phyloP scores from a whole-genome alignment of 2,329 filamentous ascomycete species.

The Neopestalotiopsis sp. region DNA sequence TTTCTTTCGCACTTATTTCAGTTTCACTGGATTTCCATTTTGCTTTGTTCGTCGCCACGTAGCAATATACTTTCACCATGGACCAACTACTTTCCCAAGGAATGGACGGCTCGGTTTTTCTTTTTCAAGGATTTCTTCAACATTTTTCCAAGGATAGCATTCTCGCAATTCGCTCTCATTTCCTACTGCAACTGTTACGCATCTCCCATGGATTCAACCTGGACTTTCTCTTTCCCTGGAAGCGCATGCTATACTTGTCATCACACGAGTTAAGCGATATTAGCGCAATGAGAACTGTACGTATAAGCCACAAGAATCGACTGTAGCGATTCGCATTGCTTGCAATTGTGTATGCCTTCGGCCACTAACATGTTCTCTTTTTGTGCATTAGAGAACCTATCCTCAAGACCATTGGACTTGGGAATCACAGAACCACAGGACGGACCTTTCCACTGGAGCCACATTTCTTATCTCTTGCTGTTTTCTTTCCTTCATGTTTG shows the following conservation, averaged over 20 bases:
- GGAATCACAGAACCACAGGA: background rate
- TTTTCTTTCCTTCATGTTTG: background rate
- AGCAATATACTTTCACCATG: background rate
- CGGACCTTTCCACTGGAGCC: background rate
- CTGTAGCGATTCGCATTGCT: background rate
- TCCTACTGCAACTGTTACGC: background rate
- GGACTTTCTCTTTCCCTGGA: background rate
- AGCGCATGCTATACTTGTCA: slow-evolving; percentile 7
- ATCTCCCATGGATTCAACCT: background rate
- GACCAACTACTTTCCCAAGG: background rate
- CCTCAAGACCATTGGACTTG: background rate
- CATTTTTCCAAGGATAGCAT: background rate
- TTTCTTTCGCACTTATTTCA: background rate
- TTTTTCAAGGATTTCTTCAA: background rate
- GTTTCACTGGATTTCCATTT: background rate
- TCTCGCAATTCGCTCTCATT: background rate
- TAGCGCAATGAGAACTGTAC: slow-evolving; percentile 1
- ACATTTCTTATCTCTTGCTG: background rate
- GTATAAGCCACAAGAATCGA: slow-evolving; percentile 8
- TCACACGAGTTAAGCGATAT: background rate
- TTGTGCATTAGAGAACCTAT: background rate
- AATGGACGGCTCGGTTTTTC: background rate
- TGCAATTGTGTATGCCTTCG: background rate
- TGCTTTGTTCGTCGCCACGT: background rate
- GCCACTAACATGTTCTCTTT: slow-evolving; percentile 7